Evolutionary conservation across 2,329 filamentous ascomycete species (phyloP).

Genomic region (Knoxdaviesia proteae): DNA sequence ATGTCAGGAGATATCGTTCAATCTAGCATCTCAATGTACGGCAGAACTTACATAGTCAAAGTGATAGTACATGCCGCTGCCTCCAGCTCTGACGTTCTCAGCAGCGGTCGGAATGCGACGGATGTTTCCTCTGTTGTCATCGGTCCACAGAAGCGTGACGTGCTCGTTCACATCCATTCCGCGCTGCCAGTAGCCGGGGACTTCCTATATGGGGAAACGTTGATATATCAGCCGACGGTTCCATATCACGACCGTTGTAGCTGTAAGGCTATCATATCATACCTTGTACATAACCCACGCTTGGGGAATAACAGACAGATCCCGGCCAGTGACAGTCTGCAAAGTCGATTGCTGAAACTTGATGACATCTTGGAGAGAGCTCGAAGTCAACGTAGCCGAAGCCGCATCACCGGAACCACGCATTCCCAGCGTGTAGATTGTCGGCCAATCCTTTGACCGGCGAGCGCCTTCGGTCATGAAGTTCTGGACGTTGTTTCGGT

Average conservation of each 20-base stretch:
- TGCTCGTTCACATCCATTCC: constrained; percentile 39
- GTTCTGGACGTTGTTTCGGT: constrained; percentile 28
- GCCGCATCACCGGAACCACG: constrained; percentile 34
- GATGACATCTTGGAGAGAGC: constrained; percentile 16
- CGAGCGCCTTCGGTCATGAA: constrained; percentile 36
- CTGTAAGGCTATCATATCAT: not conserved
- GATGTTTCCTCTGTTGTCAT: constrained; percentile 43
- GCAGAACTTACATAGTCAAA: constrained; percentile 24
- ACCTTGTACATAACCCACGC: constrained; percentile 37
- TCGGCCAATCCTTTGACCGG: constrained; percentile 33
- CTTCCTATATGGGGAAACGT: constrained; percentile 10
- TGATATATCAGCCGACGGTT: not conserved
- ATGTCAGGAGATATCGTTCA: too few species aligned
- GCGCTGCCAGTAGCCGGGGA: constrained; percentile 34
- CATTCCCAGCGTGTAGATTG: constrained; percentile 37
- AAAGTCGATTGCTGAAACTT: constrained; percentile 10
- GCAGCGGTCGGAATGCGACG: constrained; percentile 33
- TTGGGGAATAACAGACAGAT: constrained; percentile 21
- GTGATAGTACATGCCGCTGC: constrained; percentile 28
- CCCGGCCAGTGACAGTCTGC: constrained; percentile 5
- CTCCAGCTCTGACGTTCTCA: constrained; percentile 36
- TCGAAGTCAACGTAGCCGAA: not conserved
- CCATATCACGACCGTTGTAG: not conserved
- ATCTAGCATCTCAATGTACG: too few species aligned
- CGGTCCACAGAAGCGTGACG: constrained; percentile 40